Percentiles rank a stretch among this genome's conserved stretches.
These are phyloP conservation scores for Hyphodiscus sp. DNA, from an alignment of 2,329 filamentous ascomycete genomes.

Conservation along the genomic window DNA sequence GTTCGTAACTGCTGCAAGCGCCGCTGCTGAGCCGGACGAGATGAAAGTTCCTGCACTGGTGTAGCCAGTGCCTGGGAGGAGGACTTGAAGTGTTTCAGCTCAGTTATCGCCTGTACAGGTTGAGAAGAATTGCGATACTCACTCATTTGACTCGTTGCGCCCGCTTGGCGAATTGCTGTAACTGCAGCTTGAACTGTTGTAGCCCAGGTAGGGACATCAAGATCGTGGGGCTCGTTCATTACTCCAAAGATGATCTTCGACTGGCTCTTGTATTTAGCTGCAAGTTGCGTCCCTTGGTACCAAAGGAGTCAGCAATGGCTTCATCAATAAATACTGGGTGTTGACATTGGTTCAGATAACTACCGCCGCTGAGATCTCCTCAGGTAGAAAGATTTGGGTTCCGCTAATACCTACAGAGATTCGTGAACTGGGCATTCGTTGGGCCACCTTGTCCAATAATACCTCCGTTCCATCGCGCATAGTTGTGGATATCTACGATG, in stretches of 20 bases:
- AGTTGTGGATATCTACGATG: conserved; percentile 54
- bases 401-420: conserved; percentile 39
- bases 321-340: too few species aligned
- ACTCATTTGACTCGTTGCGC: conserved; percentile 54
- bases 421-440: conserved; percentile 48
- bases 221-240: conserved; percentile 61
- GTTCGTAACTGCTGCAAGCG: conserved; percentile 48
- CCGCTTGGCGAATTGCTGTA: conserved; percentile 56
- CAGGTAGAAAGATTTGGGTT: too few species aligned
- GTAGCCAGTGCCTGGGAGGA: conserved; percentile 58
- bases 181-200: conserved; percentile 55
- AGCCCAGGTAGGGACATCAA: conserved; percentile 51
- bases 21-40: conserved; percentile 42
- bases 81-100: conserved; percentile 29
- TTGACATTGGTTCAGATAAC: too few species aligned
- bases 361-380: too few species aligned
- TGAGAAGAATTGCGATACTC: background rate
- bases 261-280: conserved; percentile 49
- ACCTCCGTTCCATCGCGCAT: conserved; percentile 51
- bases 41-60: conserved; percentile 44
- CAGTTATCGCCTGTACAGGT: background rate
- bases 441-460: conserved; percentile 63
- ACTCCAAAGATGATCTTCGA: conserved; percentile 54
- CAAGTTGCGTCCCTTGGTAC: conserved; percentile 38
- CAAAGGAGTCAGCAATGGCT: too few species aligned